Percentiles rank a stretch among this genome's conserved stretches.
Evolutionary conservation across 1,284 basidiomycete species (phyloP).

Genomic region (Amylostereum areolatum): DNA sequence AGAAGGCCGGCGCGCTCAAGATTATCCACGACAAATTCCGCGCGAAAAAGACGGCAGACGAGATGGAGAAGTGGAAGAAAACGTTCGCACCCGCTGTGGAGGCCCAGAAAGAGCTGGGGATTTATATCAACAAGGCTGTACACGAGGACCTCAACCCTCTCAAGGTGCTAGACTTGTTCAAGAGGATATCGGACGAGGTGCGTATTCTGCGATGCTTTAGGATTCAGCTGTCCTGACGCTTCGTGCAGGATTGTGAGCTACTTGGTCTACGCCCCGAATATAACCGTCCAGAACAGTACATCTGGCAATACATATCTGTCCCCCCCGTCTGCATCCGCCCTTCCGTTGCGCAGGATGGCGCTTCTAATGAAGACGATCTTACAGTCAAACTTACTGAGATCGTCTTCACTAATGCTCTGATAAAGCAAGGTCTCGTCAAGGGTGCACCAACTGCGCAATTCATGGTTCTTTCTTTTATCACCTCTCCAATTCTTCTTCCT

Average conservation of each 20-base stretch:
- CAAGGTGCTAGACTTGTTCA: slow-evolving; percentile 91
- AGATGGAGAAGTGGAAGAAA: slow-evolving; percentile 84
- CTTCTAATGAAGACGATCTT: slow-evolving; percentile 97
- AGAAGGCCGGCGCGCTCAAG: slow-evolving; percentile 92
- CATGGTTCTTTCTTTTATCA: slow-evolving; percentile 69
- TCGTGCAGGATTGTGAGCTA: slow-evolving; percentile 82
- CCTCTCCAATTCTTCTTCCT: slow-evolving; percentile 9
- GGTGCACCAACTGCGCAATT: slow-evolving; percentile 86
- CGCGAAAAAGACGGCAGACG: slow-evolving; percentile 89
- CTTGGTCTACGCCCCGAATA: slow-evolving; percentile 86
- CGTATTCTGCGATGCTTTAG: slow-evolving; percentile 12
- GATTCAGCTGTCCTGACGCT: background rate
- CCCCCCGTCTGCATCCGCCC: slow-evolving; percentile 99
- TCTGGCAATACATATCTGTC: slow-evolving; percentile 99
- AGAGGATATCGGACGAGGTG: slow-evolving; percentile 88
- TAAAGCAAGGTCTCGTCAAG: slow-evolving; percentile 86
- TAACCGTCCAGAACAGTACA: slow-evolving; percentile 94
- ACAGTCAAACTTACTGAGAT: slow-evolving; percentile 98
- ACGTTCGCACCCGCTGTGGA: slow-evolving; percentile 82
- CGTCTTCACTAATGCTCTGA: slow-evolving; percentile 90
- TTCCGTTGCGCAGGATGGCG: slow-evolving; percentile 94
- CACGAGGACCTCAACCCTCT: slow-evolving; percentile 95
- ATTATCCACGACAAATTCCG: slow-evolving; percentile 98
- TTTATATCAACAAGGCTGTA: slow-evolving; percentile 84
- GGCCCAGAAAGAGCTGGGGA: slow-evolving; percentile 81